phyloP scores from a whole-genome alignment of 345 rosid species.

The Eucalyptus curtisii region DNA sequence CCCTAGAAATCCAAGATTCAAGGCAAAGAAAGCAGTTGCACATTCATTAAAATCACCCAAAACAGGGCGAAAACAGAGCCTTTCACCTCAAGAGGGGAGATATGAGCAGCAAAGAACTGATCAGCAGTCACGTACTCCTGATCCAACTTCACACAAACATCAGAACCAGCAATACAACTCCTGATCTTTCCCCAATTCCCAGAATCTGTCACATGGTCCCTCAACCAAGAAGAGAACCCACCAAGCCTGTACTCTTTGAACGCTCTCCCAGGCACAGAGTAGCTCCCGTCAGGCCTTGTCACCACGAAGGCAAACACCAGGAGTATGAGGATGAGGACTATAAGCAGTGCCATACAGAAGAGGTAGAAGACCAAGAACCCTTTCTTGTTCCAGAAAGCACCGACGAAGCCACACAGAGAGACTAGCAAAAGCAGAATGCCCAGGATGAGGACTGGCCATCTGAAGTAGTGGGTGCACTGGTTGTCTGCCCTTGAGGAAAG shows the following conservation, averaged over 20 bases:
- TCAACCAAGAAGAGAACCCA: constrained; percentile 61
- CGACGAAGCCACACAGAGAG: constrained; percentile 69
- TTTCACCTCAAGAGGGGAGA: constrained; percentile 73
- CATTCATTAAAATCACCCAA: neutral
- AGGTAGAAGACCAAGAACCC: constrained; percentile 61
- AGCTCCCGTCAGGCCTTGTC: constrained; percentile 62
- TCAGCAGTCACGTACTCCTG: constrained; percentile 46
- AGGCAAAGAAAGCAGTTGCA: neutral
- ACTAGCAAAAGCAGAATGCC: constrained; percentile 64
- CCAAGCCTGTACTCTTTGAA: constrained; percentile 63
- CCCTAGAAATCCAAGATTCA: neutral
- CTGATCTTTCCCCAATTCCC: constrained; percentile 53
- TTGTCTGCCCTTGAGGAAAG: constrained; percentile 72
- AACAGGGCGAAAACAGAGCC: neutral
- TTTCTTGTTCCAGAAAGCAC: constrained; percentile 80
- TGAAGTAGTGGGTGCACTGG: constrained; percentile 52
- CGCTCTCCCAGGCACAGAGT: constrained; percentile 46
- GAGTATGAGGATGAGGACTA: constrained; percentile 44
- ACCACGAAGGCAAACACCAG: constrained; percentile 69
- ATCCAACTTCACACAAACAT: constrained; percentile 42
- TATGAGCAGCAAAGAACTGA: constrained; percentile 46
- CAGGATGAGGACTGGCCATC: constrained; percentile 78
- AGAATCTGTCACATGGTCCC: constrained; percentile 34
- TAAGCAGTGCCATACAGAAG: constrained; percentile 77
- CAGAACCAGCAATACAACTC: constrained; percentile 45